These are phyloP conservation scores for Pleurozium schreberi DNA, from an alignment of 225 moss, liverwort and hornwort genomes.

Conservation along the genomic window DNA sequence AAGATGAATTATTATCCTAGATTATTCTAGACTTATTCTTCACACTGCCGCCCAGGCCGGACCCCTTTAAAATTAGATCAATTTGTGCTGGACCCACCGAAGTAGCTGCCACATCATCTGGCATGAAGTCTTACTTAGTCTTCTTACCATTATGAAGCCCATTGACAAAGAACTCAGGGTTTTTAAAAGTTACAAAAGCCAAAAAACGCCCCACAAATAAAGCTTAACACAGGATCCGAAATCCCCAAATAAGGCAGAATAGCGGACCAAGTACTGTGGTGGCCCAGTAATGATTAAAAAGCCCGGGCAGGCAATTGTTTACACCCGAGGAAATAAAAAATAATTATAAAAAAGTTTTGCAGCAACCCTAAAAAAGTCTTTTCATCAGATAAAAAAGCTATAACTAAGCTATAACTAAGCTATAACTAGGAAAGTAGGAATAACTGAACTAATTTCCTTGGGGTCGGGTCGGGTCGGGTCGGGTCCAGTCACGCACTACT, in stretches of 20 bases:
- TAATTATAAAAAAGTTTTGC: neutral
- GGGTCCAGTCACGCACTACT: neutral
- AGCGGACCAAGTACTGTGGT: neutral
- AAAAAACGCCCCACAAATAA: neutral
- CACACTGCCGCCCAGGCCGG: neutral
- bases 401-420: too few species aligned
- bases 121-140: neutral
- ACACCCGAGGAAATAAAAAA: neutral
- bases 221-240: neutral
- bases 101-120: constrained; percentile 13
- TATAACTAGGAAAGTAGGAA: too few species aligned
- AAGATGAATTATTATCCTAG: neutral
- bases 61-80: neutral
- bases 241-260: neutral
- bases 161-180: neutral
- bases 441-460: neutral
- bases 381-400: neutral
- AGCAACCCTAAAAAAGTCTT: neutral
- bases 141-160: neutral
- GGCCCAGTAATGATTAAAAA: neutral
- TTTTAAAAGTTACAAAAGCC: neutral
- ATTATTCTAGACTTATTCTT: neutral
- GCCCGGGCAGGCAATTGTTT: neutral
- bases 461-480: neutral
- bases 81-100: constrained; percentile 8